phyloP scores from a whole-genome alignment of 192 early-diverging fungal species.

The Backusella mclennaniae region DNA sequence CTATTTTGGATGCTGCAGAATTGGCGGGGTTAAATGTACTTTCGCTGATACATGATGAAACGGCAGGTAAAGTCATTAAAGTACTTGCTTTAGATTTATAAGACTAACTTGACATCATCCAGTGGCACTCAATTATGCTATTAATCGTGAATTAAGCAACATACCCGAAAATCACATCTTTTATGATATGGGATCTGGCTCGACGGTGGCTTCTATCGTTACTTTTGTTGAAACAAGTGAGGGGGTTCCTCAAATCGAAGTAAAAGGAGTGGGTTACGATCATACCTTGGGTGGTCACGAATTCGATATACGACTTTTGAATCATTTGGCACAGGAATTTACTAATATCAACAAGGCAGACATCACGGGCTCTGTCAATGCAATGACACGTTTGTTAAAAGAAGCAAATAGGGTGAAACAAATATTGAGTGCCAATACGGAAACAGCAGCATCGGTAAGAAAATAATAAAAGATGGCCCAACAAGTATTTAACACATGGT shows the following conservation, averaged over 20 bases:
- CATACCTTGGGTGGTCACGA: constrained; percentile 82
- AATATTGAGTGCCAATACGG: constrained; percentile 92
- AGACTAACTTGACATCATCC: not conserved
- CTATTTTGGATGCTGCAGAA: constrained; percentile 90
- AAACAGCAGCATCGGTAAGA: constrained; percentile 75
- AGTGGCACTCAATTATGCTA: constrained; percentile 93
- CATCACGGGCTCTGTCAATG: constrained; percentile 66
- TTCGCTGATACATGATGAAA: constrained; percentile 89
- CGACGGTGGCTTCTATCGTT: constrained; percentile 84
- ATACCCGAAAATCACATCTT: constrained; percentile 83
- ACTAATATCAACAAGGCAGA: constrained; percentile 48
- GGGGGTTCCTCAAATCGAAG: constrained; percentile 69
- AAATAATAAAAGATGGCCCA: not conserved
- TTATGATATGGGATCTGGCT: constrained; percentile 97
- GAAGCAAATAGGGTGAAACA: constrained; percentile 96
- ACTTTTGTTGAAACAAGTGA: constrained; percentile 65
- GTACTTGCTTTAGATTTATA: too few species aligned
- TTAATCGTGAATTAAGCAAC: constrained; percentile 60
- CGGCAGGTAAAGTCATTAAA: constrained; percentile 58
- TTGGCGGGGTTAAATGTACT: constrained; percentile 83
- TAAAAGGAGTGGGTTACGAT: constrained; percentile 84
- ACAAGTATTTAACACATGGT: not conserved
- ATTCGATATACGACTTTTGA: constrained; percentile 82
- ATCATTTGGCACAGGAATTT: constrained; percentile 76
- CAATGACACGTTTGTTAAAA: constrained; percentile 86